Evolutionary conservation across 257 asterid species (phyloP), one percentile per base, ranked within the genome.

Genomic region (Verbascum thapsus): DNA sequence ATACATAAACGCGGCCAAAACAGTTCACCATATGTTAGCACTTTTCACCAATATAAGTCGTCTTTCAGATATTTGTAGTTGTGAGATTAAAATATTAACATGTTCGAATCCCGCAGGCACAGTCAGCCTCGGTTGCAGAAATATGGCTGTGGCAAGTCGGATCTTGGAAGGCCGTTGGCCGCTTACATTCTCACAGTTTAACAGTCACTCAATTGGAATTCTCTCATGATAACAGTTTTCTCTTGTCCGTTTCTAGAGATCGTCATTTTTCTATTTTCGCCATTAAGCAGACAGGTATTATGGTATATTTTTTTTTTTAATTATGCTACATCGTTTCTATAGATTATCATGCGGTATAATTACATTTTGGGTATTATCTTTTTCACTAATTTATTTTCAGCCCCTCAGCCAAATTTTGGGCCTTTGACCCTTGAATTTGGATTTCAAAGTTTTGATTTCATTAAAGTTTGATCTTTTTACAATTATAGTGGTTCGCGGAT

Each of bases 101-200:
- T 26, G 50, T 63, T 22, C 3, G 53, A 50, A 64, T 41, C 53
- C 70, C 42, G 53, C 86, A 92, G 99, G 99, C 99, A 59, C 99
- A 92, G 61, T 87, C 91, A 40, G 87, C 97, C 49, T 80, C 90
- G 11, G 85, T 85, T 20, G 96, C 97, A 40, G 99, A 94, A 70
- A 79, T 90, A 81, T 90, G 99, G 99, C 71, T 94, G 16, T 94
- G 99, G 96, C 81, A 87, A 82, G 95, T 89, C 39, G 95, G 95
- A 43, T 71, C 95, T 44, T 89, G 99, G 97, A 94, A 85, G 72
- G 78, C 96, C 2, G 80, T 94, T 19, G 96, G 90, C 51, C 90
- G 92, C 37, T 64, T 94, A 61, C 96, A 82, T 41, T 90, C 99
- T 49, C 99, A 94, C 75, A 85, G 83, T 66, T 76, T 89, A 73